Evolutionary conservation across 768 basidiomycete species (phyloP).

Genomic region (Favolaschia claudopus): DNA sequence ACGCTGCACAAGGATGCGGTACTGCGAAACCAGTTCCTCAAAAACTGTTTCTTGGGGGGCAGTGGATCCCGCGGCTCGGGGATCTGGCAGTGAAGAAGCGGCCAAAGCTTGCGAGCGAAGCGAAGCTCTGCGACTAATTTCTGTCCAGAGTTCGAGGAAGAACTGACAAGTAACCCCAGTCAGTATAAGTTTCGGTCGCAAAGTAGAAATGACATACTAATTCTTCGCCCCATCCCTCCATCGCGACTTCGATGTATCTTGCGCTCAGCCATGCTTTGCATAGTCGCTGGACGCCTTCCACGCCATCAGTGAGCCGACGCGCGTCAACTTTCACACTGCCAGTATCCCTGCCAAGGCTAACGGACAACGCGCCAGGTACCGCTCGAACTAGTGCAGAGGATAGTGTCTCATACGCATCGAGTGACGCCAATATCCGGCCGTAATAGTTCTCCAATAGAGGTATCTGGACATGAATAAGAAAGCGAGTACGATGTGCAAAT

Average conservation of each 20-base stretch:
- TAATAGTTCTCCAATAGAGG: slow-evolving; percentile 84
- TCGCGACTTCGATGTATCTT: slow-evolving; percentile 69
- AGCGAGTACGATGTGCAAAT: slow-evolving; percentile 78
- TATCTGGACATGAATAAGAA: slow-evolving; percentile 85
- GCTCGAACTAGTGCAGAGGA: slow-evolving; percentile 88
- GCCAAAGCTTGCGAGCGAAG: slow-evolving; percentile 63
- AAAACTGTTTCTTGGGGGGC: slow-evolving; percentile 76
- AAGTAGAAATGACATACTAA: slow-evolving; percentile 57
- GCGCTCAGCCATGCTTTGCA: slow-evolving; percentile 89
- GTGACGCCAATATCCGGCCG: slow-evolving; percentile 77
- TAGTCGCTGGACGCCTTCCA: slow-evolving; percentile 82
- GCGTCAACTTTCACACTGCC: slow-evolving; percentile 58
- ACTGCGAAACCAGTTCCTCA: slow-evolving; percentile 74
- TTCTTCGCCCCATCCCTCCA: slow-evolving; percentile 91
- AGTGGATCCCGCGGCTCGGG: slow-evolving; percentile 39
- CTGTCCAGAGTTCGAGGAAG: slow-evolving; percentile 90
- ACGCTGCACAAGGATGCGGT: slow-evolving; percentile 64
- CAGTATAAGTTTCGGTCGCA: background rate
- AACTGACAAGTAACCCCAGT: slow-evolving; percentile 58
- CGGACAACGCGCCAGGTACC: slow-evolving; percentile 89
- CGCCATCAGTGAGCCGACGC: slow-evolving; percentile 77
- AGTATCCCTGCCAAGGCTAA: slow-evolving; percentile 57
- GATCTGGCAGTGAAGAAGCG: slow-evolving; percentile 59
- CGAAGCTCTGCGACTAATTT: slow-evolving; percentile 68
- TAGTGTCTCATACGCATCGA: slow-evolving; percentile 94